Conservation (phyloP, 2,329 filamentous ascomycete genomes). For the Akanthomyces dipterigenus region DNA sequence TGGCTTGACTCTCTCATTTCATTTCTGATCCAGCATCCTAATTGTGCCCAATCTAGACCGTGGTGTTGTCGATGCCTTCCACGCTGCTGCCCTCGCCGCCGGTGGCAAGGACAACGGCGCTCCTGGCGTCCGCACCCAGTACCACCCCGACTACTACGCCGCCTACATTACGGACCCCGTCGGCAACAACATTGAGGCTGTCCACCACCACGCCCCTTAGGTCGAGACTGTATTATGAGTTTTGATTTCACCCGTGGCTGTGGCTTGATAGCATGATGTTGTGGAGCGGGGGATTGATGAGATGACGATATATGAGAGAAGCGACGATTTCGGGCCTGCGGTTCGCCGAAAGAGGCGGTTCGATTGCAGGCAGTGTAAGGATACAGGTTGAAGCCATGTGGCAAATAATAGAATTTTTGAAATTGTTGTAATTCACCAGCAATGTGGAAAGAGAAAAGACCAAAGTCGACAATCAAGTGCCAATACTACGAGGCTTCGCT, state of each 20-base stretch:
- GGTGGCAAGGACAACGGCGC: conserved; percentile 43
- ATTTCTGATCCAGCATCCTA: too few relatives aligned
- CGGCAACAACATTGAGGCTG: conserved; percentile 47
- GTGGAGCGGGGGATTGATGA: too few relatives aligned
- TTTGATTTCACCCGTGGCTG: background rate
- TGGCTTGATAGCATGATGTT: background rate
- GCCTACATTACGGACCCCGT: conserved; percentile 43
- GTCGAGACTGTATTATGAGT: background rate
- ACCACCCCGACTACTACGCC: conserved; percentile 41
- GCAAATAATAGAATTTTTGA: background rate
- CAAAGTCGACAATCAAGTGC: too few relatives aligned
- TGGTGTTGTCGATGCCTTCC: conserved; percentile 36
- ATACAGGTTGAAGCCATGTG: background rate
- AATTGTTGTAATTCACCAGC: background rate
- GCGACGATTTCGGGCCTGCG: background rate
- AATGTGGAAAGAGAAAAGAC: too few relatives aligned
- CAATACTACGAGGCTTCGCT: too few relatives aligned
- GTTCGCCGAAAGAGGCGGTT: background rate
- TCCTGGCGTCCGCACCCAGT: conserved; percentile 38
- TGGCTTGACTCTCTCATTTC: too few relatives aligned
- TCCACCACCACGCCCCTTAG: conserved; percentile 16
- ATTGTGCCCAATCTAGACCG: conserved; percentile 24
- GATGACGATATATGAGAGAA: background rate
- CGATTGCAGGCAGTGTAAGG: background rate
- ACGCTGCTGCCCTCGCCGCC: conserved; percentile 32